Conservation (phyloP, 768 basidiomycete genomes). For the Suillus brevipes region DNA sequence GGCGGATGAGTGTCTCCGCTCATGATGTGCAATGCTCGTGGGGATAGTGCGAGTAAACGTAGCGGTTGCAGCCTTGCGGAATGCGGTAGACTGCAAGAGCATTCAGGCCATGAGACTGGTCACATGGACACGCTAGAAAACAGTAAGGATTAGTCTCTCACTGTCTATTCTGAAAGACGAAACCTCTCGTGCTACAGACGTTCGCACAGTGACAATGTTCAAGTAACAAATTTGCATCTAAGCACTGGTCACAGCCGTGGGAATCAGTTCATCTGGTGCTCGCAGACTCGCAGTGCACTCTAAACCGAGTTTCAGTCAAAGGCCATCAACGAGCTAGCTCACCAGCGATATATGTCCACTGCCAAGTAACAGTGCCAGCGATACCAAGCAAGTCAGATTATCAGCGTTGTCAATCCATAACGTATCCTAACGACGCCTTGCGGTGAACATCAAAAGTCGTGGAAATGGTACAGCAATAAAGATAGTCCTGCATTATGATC, state of each 20-base stretch:
- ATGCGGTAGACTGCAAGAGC: not conserved
- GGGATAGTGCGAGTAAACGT: not conserved
- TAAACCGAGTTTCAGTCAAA: not conserved
- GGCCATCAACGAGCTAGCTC: conserved; percentile 12
- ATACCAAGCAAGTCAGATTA: conserved; percentile 15
- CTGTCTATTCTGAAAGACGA: not conserved
- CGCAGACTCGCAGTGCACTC: not conserved
- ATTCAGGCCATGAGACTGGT: conserved; percentile 8
- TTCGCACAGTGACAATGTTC: not conserved
- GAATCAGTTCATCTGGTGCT: not conserved
- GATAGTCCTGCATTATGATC: conserved; percentile 10
- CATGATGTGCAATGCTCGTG: conserved; percentile 1
- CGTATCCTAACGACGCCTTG: conserved; percentile 1
- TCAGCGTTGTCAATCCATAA: conserved; percentile 31
- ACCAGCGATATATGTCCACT: not conserved
- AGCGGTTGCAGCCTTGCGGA: not conserved
- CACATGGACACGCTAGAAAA: not conserved
- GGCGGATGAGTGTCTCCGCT: conserved; percentile 21
- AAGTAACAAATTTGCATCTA: not conserved
- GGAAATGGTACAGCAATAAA: conserved; percentile 10
- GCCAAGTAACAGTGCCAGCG: not conserved
- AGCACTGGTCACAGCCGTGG: not conserved
- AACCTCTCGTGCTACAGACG: not conserved
- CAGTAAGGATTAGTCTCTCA: not conserved
- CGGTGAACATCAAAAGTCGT: not conserved